phyloP scores from a whole-genome alignment of 495 filamentous ascomycete genomes.

The Daldinia grandis region DNA sequence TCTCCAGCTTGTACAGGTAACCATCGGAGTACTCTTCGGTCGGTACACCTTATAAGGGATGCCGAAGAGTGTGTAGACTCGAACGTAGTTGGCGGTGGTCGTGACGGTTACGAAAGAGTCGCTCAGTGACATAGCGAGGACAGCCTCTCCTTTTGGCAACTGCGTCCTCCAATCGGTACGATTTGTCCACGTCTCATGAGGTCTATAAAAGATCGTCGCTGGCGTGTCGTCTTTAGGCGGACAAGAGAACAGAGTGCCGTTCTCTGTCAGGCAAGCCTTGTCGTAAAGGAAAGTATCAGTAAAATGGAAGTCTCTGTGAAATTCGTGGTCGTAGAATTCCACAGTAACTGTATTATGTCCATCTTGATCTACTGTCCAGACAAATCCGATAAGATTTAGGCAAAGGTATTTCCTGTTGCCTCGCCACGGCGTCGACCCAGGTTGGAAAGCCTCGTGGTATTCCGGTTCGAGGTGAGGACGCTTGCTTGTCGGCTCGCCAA shows the following conservation, averaged over 20 bases:
- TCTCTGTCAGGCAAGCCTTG: slow-evolving; percentile 87
- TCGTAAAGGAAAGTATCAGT: slow-evolving; percentile 95
- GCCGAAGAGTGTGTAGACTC: slow-evolving; percentile 92
- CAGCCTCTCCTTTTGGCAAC: slow-evolving; percentile 80
- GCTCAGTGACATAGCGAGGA: slow-evolving; percentile 88
- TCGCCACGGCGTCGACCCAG: slow-evolving; percentile 93
- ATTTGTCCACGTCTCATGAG: slow-evolving; percentile 95
- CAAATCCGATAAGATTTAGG: slow-evolving; percentile 89
- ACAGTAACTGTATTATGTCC: slow-evolving; percentile 95
- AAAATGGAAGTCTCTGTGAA: slow-evolving; percentile 94
- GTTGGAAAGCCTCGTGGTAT: slow-evolving; percentile 85
- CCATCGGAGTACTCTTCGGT: slow-evolving; percentile 86
- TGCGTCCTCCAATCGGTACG: slow-evolving; percentile 89
- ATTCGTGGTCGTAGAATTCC: slow-evolving; percentile 94
- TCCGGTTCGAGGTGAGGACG: slow-evolving; percentile 67
- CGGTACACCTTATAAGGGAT: slow-evolving; percentile 87
- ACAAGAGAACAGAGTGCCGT: slow-evolving; percentile 87
- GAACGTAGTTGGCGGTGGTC: slow-evolving; percentile 84
- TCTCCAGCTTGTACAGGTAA: slow-evolving; percentile 90
- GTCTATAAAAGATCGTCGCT: slow-evolving; percentile 92
- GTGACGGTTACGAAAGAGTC: slow-evolving; percentile 89
- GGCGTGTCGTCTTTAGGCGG: slow-evolving; percentile 71
- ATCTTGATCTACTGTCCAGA: slow-evolving; percentile 97
- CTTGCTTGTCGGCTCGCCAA: slow-evolving; percentile 51
- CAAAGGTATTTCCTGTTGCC: slow-evolving; percentile 94